Conservation (phyloP, 306 rosid species). For the Inga laurina region DNA sequence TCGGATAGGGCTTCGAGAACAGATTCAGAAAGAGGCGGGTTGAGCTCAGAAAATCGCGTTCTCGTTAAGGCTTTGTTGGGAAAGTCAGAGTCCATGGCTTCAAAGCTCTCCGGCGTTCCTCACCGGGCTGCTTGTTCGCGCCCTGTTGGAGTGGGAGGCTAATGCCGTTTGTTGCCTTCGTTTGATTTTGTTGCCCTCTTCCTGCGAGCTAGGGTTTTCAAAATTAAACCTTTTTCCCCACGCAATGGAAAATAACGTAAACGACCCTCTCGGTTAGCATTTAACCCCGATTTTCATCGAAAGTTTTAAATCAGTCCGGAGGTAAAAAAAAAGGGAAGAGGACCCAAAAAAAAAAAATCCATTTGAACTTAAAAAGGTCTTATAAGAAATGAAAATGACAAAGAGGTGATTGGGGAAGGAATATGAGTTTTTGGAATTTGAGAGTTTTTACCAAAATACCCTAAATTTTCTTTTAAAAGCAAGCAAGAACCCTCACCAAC, state of each 20-base stretch:
- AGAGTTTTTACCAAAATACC: too few relatives aligned
- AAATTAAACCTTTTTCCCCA: background rate
- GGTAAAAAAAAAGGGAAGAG: too few relatives aligned
- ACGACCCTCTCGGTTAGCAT: background rate
- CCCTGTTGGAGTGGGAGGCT: too few relatives aligned
- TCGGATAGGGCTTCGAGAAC: constrained; percentile 62
- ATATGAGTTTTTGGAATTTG: too few relatives aligned
- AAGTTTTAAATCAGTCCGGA: too few relatives aligned
- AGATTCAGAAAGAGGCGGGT: constrained; percentile 65
- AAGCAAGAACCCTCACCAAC: too few relatives aligned
- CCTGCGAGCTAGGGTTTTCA: constrained; percentile 3
- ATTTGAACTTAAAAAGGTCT: too few relatives aligned
- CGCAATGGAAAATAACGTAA: background rate
- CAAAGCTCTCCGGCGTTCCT: background rate
- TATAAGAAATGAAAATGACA: too few relatives aligned
- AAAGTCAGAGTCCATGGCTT: constrained; percentile 54
- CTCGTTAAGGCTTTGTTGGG: constrained; percentile 63
- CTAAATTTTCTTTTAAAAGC: too few relatives aligned
- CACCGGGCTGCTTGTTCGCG: background rate
- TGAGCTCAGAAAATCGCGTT: constrained; percentile 82
- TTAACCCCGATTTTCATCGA: too few relatives aligned
- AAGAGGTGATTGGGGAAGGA: too few relatives aligned
- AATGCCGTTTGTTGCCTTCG: background rate
- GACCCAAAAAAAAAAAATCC: too few relatives aligned
- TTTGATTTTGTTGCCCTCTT: background rate